These are phyloP conservation scores for Lathyrus aphaca DNA, from an alignment of 306 rosid genomes.

Conservation along the genomic window DNA sequence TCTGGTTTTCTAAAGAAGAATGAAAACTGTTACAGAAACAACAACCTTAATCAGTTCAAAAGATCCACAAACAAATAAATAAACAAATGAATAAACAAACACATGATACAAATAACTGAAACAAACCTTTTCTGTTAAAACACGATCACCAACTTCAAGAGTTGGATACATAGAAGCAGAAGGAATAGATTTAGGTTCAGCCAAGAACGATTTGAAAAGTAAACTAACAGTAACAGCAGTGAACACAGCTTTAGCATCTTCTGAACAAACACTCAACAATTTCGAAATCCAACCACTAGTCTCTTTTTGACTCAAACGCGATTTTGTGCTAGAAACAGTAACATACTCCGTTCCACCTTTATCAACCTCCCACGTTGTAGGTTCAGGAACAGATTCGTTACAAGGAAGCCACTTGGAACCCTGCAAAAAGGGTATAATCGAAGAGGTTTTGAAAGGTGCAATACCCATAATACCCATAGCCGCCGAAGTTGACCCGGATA, in stretches of 20 bases:
- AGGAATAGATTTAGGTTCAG: slow-evolving; percentile 92
- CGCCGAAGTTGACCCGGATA: slow-evolving; percentile 54
- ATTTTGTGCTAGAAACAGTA: background rate
- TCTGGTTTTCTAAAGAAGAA: slow-evolving; percentile 82
- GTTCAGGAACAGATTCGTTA: slow-evolving; percentile 55
- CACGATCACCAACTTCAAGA: slow-evolving; percentile 88
- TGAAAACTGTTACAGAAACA: slow-evolving; percentile 66
- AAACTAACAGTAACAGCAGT: slow-evolving; percentile 80
- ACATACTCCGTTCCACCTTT: slow-evolving; percentile 56
- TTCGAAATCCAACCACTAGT: slow-evolving; percentile 64
- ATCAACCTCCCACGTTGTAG: slow-evolving; percentile 55
- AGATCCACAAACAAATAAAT: background rate
- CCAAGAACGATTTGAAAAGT: slow-evolving; percentile 75
- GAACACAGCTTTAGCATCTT: slow-evolving; percentile 79
- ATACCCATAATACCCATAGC: slow-evolving; percentile 59
- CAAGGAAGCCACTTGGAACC: slow-evolving; percentile 81
- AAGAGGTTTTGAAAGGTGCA: slow-evolving; percentile 61
- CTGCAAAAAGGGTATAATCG: slow-evolving; percentile 66
- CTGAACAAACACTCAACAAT: slow-evolving; percentile 58
- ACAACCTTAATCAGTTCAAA: slow-evolving; percentile 21
- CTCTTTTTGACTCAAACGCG: slow-evolving; percentile 31
- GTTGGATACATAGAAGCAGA: slow-evolving; percentile 93
- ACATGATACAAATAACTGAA: background rate
- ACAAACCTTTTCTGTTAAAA: slow-evolving; percentile 91
- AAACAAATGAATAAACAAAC: background rate